phyloP scores from a whole-genome alignment of 2,329 filamentous ascomycete genomes.

The Knufia fluminis region DNA sequence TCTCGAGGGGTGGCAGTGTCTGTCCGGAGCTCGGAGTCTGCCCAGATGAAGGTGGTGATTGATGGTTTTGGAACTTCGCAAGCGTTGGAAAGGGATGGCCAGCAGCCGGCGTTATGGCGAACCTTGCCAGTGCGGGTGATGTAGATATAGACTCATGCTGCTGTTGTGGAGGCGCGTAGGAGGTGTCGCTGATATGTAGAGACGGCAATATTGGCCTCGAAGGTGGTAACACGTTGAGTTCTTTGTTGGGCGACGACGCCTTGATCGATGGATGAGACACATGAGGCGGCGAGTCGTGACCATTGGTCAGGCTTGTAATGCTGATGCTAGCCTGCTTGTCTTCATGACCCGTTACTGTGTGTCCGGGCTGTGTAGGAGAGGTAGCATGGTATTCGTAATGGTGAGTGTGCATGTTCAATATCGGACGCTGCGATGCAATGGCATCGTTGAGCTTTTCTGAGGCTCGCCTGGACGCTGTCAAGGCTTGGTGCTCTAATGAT shows the following conservation, averaged over 20 bases:
- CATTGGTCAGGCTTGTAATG: neutral
- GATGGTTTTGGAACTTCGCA: constrained; percentile 31
- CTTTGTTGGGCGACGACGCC: neutral
- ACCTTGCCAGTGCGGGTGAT: constrained; percentile 27
- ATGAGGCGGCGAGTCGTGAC: neutral
- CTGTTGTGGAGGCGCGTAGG: neutral
- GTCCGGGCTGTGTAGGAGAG: neutral
- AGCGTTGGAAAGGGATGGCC: constrained; percentile 28
- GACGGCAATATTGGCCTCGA: neutral
- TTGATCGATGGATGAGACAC: neutral
- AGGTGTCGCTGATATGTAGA: neutral
- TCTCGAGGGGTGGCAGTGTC: constrained; percentile 34
- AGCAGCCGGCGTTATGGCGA: constrained; percentile 27
- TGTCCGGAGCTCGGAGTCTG: constrained; percentile 30
- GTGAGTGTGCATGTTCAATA: neutral
- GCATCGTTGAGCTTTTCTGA: constrained; percentile 8
- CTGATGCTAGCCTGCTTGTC: neutral
- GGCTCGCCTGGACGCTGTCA: constrained; percentile 6
- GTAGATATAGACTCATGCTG: constrained; percentile 22
- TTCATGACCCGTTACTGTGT: neutral
- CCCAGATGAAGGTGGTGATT: constrained; percentile 25
- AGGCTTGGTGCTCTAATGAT: neutral
- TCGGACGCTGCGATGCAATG: neutral
- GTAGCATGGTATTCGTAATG: neutral
- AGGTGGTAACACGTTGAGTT: neutral